phyloP scores from a whole-genome alignment of 2,329 filamentous ascomycete genomes.

The Tolypocladium ophioglossoides region DNA sequence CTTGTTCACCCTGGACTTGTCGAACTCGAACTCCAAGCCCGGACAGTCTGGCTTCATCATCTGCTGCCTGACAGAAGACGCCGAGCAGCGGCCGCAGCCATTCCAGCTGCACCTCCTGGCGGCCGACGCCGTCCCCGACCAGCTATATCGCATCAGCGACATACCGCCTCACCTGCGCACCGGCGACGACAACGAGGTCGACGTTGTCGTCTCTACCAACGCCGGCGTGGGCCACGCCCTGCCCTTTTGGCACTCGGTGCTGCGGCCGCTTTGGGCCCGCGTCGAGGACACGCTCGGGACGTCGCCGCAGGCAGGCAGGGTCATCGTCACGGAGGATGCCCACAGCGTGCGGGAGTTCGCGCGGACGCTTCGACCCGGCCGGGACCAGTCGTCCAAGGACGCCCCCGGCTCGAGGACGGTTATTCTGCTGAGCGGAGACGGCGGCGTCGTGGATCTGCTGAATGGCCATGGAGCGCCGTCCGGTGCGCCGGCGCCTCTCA shows the following conservation, averaged over 20 bases:
- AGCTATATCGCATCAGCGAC: constrained; percentile 23
- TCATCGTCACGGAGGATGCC: constrained; percentile 53
- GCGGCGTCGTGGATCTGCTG: constrained; percentile 72
- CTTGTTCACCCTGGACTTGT: constrained; percentile 14
- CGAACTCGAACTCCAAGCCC: neutral
- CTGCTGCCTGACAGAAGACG: constrained; percentile 26
- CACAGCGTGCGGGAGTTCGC: constrained; percentile 57
- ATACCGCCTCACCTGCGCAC: constrained; percentile 27
- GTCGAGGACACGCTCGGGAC: constrained; percentile 18
- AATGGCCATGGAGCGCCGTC: constrained; percentile 38
- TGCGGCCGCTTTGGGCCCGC: constrained; percentile 43
- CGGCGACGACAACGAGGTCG: constrained; percentile 24
- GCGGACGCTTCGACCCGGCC: constrained; percentile 19
- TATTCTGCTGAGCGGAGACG: constrained; percentile 78
- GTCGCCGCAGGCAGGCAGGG: constrained; percentile 4
- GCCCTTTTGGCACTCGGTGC: constrained; percentile 41
- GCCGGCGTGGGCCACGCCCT: constrained; percentile 52
- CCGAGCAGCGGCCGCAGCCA: constrained; percentile 12
- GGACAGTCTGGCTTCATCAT: constrained; percentile 16
- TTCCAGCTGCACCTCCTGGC: constrained; percentile 19
- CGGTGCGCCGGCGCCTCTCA: constrained; percentile 22
- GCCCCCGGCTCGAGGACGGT: constrained; percentile 37
- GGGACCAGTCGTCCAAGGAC: constrained; percentile 19
- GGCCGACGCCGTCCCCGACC: constrained; percentile 22
- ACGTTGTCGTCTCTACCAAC: constrained; percentile 56